These are phyloP conservation scores for Geranium rotundifolium DNA, from an alignment of 345 rosid species.

Conservation along the genomic window DNA sequence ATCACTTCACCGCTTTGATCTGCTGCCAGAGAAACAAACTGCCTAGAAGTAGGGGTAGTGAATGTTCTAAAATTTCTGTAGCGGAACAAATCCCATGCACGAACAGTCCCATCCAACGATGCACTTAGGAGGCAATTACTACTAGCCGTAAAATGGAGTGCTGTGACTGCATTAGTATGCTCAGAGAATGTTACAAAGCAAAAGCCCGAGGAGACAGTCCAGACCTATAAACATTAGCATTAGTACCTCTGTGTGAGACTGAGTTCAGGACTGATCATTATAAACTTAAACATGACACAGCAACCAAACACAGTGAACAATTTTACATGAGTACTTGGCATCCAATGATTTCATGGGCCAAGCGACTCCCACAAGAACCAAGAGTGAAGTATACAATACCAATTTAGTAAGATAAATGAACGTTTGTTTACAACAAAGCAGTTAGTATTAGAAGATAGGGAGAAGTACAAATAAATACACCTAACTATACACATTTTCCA, in stretches of 20 bases:
- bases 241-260: neutral
- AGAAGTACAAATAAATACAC: too few species aligned
- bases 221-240: slow-evolving; percentile 45
- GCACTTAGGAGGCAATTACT: slow-evolving; percentile 82
- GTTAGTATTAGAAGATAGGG: neutral
- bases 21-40: slow-evolving; percentile 89
- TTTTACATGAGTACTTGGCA: neutral
- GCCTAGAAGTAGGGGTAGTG: slow-evolving; percentile 84
- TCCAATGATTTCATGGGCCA: neutral
- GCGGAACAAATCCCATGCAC: slow-evolving; percentile 96
- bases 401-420: neutral
- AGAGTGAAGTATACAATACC: neutral
- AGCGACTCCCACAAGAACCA: neutral
- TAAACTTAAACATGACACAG: neutral
- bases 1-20: slow-evolving; percentile 93
- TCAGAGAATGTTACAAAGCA: slow-evolving; percentile 93
- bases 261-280: neutral
- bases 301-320: neutral
- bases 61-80: slow-evolving; percentile 91
- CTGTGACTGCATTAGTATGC: slow-evolving; percentile 88
- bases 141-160: slow-evolving; percentile 92
- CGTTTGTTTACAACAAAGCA: too few species aligned
- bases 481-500: too few species aligned
- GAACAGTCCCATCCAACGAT: slow-evolving; percentile 94
- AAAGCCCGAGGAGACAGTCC: slow-evolving; percentile 90